Conservation (phyloP, 1,284 basidiomycete genomes). For the Heterobasidion parviporum region DNA sequence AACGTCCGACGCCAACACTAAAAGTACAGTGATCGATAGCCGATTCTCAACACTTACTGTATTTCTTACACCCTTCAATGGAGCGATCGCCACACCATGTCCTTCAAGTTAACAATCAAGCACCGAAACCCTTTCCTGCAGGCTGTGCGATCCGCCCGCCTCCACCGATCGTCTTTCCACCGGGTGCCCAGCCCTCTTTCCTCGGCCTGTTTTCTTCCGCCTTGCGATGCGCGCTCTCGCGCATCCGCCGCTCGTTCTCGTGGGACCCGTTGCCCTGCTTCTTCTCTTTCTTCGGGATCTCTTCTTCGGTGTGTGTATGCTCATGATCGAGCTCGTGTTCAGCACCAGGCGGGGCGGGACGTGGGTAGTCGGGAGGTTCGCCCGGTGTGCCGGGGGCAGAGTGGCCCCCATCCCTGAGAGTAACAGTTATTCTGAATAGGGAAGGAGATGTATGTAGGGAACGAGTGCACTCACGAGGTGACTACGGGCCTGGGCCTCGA, state of each 20-base stretch:
- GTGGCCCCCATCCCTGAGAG: conserved; percentile 17
- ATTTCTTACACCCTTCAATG: neutral
- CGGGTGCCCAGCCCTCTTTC: conserved; percentile 27
- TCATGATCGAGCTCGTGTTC: conserved; percentile 27
- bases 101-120: neutral
- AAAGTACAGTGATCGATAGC: neutral
- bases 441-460: neutral
- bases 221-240: conserved; percentile 38
- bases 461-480: conserved; percentile 25
- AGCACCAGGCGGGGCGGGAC: conserved; percentile 42
- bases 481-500: conserved; percentile 26
- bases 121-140: conserved; percentile 35
- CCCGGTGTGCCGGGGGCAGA: conserved; percentile 16
- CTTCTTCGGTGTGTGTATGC: conserved; percentile 30
- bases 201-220: conserved; percentile 45
- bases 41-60: neutral
- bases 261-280: conserved; percentile 29
- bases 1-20: neutral
- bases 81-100: neutral
- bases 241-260: conserved; percentile 41
- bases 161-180: conserved; percentile 32
- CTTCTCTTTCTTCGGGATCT: conserved; percentile 43
- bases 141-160: conserved; percentile 55
- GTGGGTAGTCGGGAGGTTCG: conserved; percentile 48
- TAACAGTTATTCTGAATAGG: neutral